Evolutionary conservation across 108 stramenopile species (phyloP), one percentile per base, ranked within the genome.

Genomic region (Aureococcus anophagefferens): DNA sequence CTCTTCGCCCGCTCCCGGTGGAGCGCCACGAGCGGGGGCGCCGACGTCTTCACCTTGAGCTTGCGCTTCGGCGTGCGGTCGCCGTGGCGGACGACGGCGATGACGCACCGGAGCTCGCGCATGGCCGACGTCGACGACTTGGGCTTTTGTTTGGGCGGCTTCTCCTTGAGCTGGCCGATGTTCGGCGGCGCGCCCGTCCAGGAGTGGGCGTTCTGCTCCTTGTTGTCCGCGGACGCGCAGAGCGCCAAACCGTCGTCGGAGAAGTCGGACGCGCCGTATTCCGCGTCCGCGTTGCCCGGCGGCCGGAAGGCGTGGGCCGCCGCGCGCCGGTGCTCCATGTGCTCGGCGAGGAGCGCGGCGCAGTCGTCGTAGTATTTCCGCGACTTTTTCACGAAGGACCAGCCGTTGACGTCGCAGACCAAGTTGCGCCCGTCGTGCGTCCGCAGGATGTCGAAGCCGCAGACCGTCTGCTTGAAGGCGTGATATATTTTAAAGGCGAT

Each of bases 41-140:
- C 87, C 17, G 77, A 74, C 70, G 90, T 90, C 71, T 90, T 88
- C 67, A 96, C 87, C 86, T 99, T 99, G 62, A 99, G 86, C 80
- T 99, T 99, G 75, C 97, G 96, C 83, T 99, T 99, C 21, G 98
- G 98, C 18, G 96, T 97, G 33, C 98, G 76, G 77, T 99, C 98
- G 13, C 96, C 98, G 75, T 99, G 98, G 18, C 98, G 82, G 33
- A 95, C 81, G 33, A 99, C 87, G 15, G 96, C 92, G 75, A 97
- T 93, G 71, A 99, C 96, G 72, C 95, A 95, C 30, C 94, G 88
- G 17, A 97, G 75, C 73, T 95, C 96, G 77, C 89, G 35, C 4
- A 4, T 5, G 30, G 63, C 1, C 30, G 63, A 32, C 63, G 63
- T 4, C 63, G 31, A 32, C 3, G 31, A 30, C 18, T 0, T 11